phyloP scores from a whole-genome alignment of 2,329 filamentous ascomycete genomes.

The Colletotrichum sp. region DNA sequence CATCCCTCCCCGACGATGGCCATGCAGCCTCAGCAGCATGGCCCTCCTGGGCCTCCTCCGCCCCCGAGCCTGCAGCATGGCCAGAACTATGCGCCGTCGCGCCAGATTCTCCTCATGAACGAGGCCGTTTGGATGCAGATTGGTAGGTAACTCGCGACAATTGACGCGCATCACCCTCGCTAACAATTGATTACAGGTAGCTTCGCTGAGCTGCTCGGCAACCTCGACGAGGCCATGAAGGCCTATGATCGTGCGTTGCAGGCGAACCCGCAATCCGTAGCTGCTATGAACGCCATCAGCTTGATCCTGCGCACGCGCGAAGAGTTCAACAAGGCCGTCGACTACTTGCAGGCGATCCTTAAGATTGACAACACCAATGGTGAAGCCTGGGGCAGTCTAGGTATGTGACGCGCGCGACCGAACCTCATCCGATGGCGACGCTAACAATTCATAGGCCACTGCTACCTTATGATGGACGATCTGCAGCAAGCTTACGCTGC shows the following conservation, averaged over 20 bases:
- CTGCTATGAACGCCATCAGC: slow-evolving; percentile 93
- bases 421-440: not conserved
- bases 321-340: slow-evolving; percentile 91
- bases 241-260: slow-evolving; percentile 90
- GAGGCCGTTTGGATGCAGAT: slow-evolving; percentile 93
- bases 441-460: slow-evolving; percentile 72
- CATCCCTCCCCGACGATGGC: slow-evolving; percentile 81
- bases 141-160: slow-evolving; percentile 62
- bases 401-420: slow-evolving; percentile 52
- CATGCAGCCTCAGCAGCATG: slow-evolving; percentile 72
- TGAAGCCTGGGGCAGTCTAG: slow-evolving; percentile 95
- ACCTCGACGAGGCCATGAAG: slow-evolving; percentile 85
- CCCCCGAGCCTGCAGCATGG: slow-evolving; percentile 58
- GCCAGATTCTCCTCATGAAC: slow-evolving; percentile 80
- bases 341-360: slow-evolving; percentile 88
- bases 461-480: slow-evolving; percentile 98
- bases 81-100: slow-evolving; percentile 67
- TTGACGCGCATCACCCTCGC: slow-evolving; percentile 8
- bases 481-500: slow-evolving; percentile 95
- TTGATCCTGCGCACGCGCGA: slow-evolving; percentile 90
- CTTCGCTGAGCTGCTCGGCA: slow-evolving; percentile 85
- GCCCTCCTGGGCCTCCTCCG: slow-evolving; percentile 66
- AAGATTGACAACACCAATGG: slow-evolving; percentile 90
- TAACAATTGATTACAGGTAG: slow-evolving; percentile 63
- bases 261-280: slow-evolving; percentile 87